These are phyloP conservation scores for Mesembryanthemum crystallinum DNA, from an alignment of 148 eudicot genomes.

Conservation along the genomic window DNA sequence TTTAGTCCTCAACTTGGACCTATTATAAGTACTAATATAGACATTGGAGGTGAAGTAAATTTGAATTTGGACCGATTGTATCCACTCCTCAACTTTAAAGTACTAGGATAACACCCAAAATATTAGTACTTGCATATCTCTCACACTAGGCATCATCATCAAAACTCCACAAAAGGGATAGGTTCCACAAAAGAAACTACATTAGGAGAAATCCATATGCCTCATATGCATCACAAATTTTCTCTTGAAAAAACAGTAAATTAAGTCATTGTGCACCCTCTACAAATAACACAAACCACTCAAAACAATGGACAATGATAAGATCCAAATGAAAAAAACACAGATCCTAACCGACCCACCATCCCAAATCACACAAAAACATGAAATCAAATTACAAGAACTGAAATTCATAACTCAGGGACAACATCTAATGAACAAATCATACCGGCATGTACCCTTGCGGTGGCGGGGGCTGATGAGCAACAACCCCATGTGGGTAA, in stretches of 20 bases:
- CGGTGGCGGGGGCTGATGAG: conserved; percentile 15
- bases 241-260: background rate
- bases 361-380: background rate
- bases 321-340: background rate
- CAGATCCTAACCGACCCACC: background rate
- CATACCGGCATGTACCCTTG: conserved; percentile 28
- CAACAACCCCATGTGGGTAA: conserved; percentile 28
- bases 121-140: background rate
- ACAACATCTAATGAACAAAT: background rate
- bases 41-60: no score
- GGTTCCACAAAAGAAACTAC: no score
- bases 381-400: conserved; percentile 4
- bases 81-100: background rate
- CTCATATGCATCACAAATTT: no score
- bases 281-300: background rate
- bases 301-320: background rate
- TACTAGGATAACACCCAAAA: background rate
- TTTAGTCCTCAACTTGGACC: no score
- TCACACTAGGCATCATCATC: background rate
- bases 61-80: no score
- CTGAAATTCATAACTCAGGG: background rate
- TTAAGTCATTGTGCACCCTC: background rate
- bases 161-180: background rate
- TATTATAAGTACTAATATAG: no score
- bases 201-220: no score